phyloP scores from a whole-genome alignment of 345 rosid species.

The Microcos paniculata region DNA sequence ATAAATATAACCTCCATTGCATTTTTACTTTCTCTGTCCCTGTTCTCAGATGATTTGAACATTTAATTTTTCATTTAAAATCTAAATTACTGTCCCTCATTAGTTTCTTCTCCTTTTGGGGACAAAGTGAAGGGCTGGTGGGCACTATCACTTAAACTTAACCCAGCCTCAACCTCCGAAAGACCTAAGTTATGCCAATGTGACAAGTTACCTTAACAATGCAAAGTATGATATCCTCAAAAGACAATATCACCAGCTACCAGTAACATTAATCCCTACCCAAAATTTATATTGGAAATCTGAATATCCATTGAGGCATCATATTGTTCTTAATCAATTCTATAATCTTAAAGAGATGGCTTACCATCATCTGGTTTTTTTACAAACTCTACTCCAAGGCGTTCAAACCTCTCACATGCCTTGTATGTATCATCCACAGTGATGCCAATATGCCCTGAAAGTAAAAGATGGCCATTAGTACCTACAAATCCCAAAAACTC shows the following conservation, averaged over 20 bases:
- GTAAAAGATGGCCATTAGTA: neutral
- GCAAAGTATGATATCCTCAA: neutral
- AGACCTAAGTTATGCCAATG: neutral
- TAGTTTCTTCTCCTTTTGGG: neutral
- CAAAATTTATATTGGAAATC: neutral
- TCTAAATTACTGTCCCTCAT: neutral
- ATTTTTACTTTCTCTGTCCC: neutral
- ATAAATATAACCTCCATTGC: neutral
- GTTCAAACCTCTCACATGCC: constrained; percentile 93
- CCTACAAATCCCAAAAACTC: neutral
- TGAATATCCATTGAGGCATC: neutral
- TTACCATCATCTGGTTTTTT: constrained; percentile 83
- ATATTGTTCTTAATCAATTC: neutral
- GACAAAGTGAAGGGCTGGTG: neutral
- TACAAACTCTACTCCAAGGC: constrained; percentile 86
- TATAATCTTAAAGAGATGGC: neutral
- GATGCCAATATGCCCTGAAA: constrained; percentile 87
- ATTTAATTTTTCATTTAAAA: neutral
- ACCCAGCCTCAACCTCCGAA: neutral
- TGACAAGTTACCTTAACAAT: neutral
- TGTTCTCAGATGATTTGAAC: neutral
- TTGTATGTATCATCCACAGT: constrained; percentile 90
- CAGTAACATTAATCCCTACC: neutral
- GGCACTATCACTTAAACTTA: neutral
- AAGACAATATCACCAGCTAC: neutral